Conservation (phyloP, 2,329 filamentous ascomycete species). For the Alternaria sp. region DNA sequence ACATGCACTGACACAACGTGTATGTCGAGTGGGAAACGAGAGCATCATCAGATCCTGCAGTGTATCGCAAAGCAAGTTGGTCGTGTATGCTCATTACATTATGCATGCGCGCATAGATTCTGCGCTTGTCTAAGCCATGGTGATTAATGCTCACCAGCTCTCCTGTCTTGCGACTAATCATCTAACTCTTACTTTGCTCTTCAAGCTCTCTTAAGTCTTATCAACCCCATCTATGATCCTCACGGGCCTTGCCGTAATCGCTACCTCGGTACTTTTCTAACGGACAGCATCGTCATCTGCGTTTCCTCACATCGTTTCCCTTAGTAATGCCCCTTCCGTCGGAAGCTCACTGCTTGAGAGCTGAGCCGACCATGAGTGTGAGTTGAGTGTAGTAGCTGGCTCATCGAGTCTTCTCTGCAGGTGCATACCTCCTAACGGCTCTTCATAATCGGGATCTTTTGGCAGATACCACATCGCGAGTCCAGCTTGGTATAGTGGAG, state of each 20-base stretch:
- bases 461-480: conserved; percentile 23
- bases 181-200: neutral
- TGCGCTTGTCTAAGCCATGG: neutral
- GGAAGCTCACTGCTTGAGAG: neutral
- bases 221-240: neutral
- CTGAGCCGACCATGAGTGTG: neutral
- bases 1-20: neutral
- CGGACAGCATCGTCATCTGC: neutral
- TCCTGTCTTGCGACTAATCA: neutral
- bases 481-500: conserved; percentile 21
- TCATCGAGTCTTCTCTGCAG: neutral
- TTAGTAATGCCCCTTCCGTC: neutral
- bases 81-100: neutral
- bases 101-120: neutral
- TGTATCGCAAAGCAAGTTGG: neutral
- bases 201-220: neutral
- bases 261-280: neutral
- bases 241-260: neutral
- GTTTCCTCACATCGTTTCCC: no score
- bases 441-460: neutral
- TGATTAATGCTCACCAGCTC: neutral
- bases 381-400: neutral
- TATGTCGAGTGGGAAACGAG: neutral
- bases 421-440: neutral
- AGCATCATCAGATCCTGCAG: neutral